Evolutionary conservation across 345 rosid genomes (phyloP).

Genomic region (Linum usitatissimum): DNA sequence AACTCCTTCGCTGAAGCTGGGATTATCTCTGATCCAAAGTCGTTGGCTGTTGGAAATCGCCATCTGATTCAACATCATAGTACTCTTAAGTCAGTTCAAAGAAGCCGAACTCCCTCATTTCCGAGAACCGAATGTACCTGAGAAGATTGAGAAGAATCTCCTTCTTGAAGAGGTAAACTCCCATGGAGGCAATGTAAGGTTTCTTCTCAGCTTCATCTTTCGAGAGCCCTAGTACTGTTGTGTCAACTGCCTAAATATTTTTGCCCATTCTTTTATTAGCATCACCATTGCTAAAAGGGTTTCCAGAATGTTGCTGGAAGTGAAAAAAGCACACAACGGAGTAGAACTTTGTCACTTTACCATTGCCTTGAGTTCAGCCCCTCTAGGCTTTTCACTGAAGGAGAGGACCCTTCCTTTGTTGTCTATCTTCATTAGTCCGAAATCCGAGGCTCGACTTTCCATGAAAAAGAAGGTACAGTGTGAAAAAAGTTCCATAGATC

Average conservation of each 20-base stretch:
- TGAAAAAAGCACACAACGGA: background rate
- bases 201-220: conserved; percentile 66
- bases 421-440: conserved; percentile 96
- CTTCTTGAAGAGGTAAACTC: conserved; percentile 88
- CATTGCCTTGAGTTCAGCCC: conserved; percentile 69
- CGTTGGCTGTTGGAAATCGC: conserved; percentile 98
- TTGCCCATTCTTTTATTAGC: background rate
- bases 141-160: conserved; percentile 84
- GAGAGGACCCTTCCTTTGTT: conserved; percentile 67
- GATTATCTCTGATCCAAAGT: conserved; percentile 91
- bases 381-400: conserved; percentile 92
- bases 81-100: background rate
- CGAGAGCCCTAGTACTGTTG: conserved; percentile 75
- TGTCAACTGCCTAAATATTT: conserved; percentile 63
- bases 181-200: conserved; percentile 98
- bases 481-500: conserved; percentile 8
- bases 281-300: background rate
- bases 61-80: conserved; percentile 39
- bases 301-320: background rate
- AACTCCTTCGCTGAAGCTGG: conserved; percentile 84
- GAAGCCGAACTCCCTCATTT: conserved; percentile 1
- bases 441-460: conserved; percentile 90
- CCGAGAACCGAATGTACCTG: conserved; percentile 37
- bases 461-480: conserved; percentile 15
- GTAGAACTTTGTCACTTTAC: conserved; percentile 46